Evolutionary conservation across 2,329 filamentous ascomycete species (phyloP), one percentile per base, ranked within the genome.

Genomic region (Teratosphaeria destructans): DNA sequence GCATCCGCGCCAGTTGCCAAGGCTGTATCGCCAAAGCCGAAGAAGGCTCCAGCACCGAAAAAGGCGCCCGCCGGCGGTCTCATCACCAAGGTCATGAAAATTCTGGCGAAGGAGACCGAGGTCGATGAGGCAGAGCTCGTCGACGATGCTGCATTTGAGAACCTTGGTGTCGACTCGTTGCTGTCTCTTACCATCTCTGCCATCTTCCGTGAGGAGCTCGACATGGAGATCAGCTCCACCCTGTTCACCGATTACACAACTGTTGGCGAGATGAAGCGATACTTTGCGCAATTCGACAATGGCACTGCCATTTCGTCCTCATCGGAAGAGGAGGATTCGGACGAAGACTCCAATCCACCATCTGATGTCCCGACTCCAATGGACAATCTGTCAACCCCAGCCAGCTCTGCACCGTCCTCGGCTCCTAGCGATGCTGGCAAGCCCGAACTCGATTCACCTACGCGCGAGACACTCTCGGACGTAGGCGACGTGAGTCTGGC

Each of bases 51-150:
- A 39, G 54, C 55, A 14, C 76, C 81, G 16, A 78, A 75, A 56
- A 80, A 79, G 56, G 81, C 82, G 66, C 70, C 75, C 63, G 76
- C 67, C 47, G 72, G 77, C 63, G 76, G 67, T 52, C 79, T 75
- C 67, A 77, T 69, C 71, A 81, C 65, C 61, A 77, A 77, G 63
- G 79, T 88, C 54, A 84, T 86, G 71, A 80, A 82, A 58, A 87
- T 85, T 59, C 84, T 89, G 62, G 83, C 85, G n/a, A 78, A 81
- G 43, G 86, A 89, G 71, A 82, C 82, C 55, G 82, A 83, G 62
- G 77, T 85, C 23, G 79, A 82, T 57, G 77, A 80, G 66, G 76
- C 77, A 23, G 82, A 85, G 67, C 77, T 85, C 57, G 79, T 82
- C 12, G 81, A 85, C 57, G 80, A 82, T 57, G 78, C 82, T 57